Evolutionary conservation across 1,139 yeast species (phyloP).

Genomic region (Taphrina confusa): DNA sequence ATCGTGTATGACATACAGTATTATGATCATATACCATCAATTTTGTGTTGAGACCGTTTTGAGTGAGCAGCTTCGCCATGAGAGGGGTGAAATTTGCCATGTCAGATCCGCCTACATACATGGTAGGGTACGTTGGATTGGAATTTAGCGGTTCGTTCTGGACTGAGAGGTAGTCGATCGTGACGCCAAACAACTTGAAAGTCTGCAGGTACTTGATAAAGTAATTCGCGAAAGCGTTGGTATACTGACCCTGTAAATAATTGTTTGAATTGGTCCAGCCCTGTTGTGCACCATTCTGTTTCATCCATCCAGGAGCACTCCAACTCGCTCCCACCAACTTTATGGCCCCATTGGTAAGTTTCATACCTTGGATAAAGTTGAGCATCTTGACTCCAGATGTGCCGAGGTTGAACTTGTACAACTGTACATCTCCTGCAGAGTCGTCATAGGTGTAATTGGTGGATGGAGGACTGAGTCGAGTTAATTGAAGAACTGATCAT

Average conservation of each 20-base stretch:
- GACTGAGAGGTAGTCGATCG: not conserved
- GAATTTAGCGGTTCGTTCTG: constrained; percentile 12
- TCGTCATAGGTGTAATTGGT: constrained; percentile 6
- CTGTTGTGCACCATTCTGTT: not conserved
- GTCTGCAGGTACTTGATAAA: constrained; percentile 4
- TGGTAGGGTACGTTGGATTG: constrained; percentile 1
- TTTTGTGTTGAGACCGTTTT: not conserved
- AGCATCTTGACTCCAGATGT: not conserved
- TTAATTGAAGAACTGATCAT: not conserved
- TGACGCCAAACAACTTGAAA: not conserved
- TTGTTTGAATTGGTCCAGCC: constrained; percentile 1
- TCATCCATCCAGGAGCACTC: constrained; percentile 8
- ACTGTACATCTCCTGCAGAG: not conserved
- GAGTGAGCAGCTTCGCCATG: not conserved
- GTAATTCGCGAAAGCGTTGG: constrained; percentile 1
- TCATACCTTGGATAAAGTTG: not conserved
- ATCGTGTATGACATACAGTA: not conserved
- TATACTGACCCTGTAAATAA: not conserved
- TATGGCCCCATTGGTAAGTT: not conserved
- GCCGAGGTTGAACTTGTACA: not conserved
- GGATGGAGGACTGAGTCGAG: not conserved
- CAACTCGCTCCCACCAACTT: constrained; percentile 1
- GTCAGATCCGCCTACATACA: constrained; percentile 1
- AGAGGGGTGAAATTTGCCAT: not conserved
- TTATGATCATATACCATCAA: constrained; percentile 6